Conservation (phyloP, 768 basidiomycete genomes). For the Termitomyces sp. region DNA sequence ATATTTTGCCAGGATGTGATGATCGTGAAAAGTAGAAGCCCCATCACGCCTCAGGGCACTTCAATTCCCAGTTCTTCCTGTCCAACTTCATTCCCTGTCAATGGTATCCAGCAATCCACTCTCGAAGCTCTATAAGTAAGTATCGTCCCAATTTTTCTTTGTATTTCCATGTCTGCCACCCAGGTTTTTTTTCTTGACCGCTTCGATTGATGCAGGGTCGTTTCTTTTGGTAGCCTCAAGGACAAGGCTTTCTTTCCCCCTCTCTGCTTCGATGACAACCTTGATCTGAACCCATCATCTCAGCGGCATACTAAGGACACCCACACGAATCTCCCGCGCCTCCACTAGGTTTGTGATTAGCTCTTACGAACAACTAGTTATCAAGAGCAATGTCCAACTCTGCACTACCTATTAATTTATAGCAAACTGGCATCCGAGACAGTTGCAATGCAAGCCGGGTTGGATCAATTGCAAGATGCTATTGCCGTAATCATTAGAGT, state of each 20-base stretch:
- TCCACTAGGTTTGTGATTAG: conserved; percentile 14
- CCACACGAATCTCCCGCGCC: conserved; percentile 12
- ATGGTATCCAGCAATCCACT: conserved; percentile 11
- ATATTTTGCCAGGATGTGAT: conserved; percentile 31
- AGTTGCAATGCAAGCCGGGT: neutral
- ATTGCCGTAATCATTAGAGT: neutral
- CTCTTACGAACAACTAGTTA: neutral
- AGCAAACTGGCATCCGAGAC: neutral
- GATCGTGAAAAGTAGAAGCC: conserved; percentile 18
- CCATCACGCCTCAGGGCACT: conserved; percentile 13
- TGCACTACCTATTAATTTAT: neutral
- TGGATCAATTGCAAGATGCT: neutral
- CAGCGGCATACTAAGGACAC: conserved; percentile 4
- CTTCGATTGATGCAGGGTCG: conserved; percentile 15
- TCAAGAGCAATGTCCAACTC: neutral
- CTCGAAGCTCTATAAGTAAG: conserved; percentile 11
- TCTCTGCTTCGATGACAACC: conserved; percentile 21
- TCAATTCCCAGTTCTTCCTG: conserved; percentile 7
- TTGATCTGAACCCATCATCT: conserved; percentile 23
- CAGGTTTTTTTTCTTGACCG: neutral
- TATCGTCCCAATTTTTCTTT: conserved; percentile 4
- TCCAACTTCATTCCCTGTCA: conserved; percentile 18
- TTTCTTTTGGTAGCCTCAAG: conserved; percentile 17
- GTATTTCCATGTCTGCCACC: conserved; percentile 3
- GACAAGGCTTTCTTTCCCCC: conserved; percentile 13